phyloP scores from a whole-genome alignment of 1,284 basidiomycete species.

The Jaminaea rosea region DNA sequence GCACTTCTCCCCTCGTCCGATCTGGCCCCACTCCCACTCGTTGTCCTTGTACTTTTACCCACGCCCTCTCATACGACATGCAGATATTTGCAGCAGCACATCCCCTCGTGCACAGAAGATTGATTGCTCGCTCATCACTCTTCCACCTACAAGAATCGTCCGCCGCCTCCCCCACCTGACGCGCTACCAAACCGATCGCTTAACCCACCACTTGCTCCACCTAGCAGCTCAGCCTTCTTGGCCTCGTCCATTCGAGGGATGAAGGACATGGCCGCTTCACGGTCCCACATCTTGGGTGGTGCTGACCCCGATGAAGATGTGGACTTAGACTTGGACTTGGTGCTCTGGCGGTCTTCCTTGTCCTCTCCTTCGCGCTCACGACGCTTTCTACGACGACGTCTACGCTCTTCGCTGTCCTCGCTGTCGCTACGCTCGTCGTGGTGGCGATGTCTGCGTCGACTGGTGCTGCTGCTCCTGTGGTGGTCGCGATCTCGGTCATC shows the following conservation, averaged over 20 bases:
- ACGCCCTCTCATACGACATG: too few relatives aligned
- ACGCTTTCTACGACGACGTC: too few relatives aligned
- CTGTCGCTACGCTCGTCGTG: neutral
- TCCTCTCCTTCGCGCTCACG: neutral
- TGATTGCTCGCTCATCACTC: too few relatives aligned
- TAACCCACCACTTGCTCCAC: neutral
- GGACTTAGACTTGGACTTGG: neutral
- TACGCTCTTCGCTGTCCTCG: neutral
- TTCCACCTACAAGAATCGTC: too few relatives aligned
- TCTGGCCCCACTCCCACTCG: too few relatives aligned
- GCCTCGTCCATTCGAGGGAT: neutral
- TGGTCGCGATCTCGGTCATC: neutral
- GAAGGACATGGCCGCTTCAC: neutral
- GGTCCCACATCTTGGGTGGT: neutral
- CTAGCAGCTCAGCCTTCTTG: neutral
- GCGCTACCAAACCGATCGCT: neutral
- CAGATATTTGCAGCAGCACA: too few relatives aligned
- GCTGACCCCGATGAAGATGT: neutral
- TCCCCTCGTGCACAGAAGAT: too few relatives aligned
- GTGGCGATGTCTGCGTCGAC: neutral
- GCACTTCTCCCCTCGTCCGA: too few relatives aligned
- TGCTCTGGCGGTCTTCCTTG: too few relatives aligned
- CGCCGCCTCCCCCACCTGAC: neutral
- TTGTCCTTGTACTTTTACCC: too few relatives aligned
- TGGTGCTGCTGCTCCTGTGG: neutral